Evolutionary conservation across 1,284 basidiomycete species (phyloP).

Genomic region (Trichosporon inkin): DNA sequence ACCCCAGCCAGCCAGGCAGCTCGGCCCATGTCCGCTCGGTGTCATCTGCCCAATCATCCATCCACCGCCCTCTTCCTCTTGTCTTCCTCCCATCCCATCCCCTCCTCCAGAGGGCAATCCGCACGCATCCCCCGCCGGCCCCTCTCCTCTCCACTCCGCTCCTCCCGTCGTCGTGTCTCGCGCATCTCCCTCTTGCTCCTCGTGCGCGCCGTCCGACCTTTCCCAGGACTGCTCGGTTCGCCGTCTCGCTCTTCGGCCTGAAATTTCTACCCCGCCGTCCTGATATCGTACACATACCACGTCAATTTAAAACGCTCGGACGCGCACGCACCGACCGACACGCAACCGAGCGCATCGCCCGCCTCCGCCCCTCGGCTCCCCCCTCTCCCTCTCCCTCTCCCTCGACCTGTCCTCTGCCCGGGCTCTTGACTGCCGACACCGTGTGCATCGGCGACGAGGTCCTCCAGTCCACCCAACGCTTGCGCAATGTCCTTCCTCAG

Average conservation of each 20-base stretch:
- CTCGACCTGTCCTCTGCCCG: neutral
- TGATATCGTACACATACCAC: neutral
- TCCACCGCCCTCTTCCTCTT: neutral
- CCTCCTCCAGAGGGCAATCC: neutral
- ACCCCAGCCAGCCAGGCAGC: too few species aligned
- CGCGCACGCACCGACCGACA: neutral
- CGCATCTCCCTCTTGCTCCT: neutral
- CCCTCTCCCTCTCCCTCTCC: too few species aligned
- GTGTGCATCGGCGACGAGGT: conserved; percentile 1
- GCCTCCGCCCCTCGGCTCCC: too few species aligned
- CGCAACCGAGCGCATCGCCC: neutral
- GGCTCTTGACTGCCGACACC: neutral
- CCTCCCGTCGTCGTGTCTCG: too few species aligned
- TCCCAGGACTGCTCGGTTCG: too few species aligned
- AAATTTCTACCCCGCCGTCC: neutral
- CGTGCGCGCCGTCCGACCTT: too few species aligned
- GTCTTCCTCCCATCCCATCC: conserved; percentile 5
- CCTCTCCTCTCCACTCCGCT: neutral
- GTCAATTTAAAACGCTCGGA: neutral
- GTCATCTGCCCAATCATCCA: conserved; percentile 4
- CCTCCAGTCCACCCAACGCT: neutral
- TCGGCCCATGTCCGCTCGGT: neutral
- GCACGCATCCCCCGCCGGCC: neutral
- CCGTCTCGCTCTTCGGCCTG: too few species aligned
- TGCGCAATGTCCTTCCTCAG: conserved; percentile 7